phyloP scores from a whole-genome alignment of 306 rosid genomes.

The Sindora glabra region DNA sequence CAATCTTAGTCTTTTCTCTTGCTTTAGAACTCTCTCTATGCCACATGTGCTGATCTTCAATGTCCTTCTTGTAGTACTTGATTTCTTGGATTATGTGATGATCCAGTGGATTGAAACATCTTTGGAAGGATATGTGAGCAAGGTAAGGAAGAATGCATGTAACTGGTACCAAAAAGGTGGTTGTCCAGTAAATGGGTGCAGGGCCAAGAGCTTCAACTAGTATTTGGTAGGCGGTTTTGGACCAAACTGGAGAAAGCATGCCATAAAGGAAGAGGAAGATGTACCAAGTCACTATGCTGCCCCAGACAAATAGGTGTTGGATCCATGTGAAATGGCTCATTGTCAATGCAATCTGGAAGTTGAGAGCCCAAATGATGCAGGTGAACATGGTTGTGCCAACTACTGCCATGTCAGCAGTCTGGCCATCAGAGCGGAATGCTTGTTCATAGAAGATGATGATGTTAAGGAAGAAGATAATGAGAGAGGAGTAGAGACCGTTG shows the following conservation, averaged over 20 bases:
- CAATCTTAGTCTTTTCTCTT: conserved; percentile 85
- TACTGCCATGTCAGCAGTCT: conserved; percentile 75
- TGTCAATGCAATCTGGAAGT: conserved; percentile 85
- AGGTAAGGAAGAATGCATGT: conserved; percentile 86
- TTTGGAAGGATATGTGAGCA: conserved; percentile 72
- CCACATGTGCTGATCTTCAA: conserved; percentile 86
- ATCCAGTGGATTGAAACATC: conserved; percentile 89
- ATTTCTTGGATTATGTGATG: conserved; percentile 87
- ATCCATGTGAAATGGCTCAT: conserved; percentile 99
- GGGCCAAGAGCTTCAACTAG: conserved; percentile 78
- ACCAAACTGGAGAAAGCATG: conserved; percentile 38
- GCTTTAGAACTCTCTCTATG: conserved; percentile 75
- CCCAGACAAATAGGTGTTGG: conserved; percentile 87
- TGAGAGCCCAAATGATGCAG: conserved; percentile 88
- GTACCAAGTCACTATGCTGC: conserved; percentile 84
- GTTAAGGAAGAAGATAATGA: conserved; percentile 66
- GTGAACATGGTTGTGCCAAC: conserved; percentile 96
- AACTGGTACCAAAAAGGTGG: conserved; percentile 63
- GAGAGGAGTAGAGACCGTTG: conserved; percentile 75
- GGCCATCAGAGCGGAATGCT: conserved; percentile 73
- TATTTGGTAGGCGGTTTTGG: conserved; percentile 56
- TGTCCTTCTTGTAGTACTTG: conserved; percentile 76
- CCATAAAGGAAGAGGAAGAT: conserved; percentile 73
- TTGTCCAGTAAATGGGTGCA: conserved; percentile 73
- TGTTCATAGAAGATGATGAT: conserved; percentile 66